These are phyloP conservation scores for Curvularia sp. DNA, from an alignment of 2,329 filamentous ascomycete genomes.

Conservation along the genomic window DNA sequence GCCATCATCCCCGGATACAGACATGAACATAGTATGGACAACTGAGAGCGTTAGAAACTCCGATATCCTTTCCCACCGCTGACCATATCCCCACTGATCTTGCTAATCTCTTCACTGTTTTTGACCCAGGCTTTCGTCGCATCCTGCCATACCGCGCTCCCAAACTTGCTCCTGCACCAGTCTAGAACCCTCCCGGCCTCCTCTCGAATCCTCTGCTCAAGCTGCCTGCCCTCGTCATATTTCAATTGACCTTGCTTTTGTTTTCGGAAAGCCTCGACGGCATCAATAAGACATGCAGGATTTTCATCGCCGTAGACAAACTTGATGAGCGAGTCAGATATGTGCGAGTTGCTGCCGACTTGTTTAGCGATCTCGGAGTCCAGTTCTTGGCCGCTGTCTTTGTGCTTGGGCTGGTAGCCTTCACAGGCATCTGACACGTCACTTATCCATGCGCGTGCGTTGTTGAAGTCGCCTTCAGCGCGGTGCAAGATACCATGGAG, in stretches of 20 bases:
- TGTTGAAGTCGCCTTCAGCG: conserved; percentile 60
- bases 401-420: conserved; percentile 36
- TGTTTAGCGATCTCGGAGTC: conserved; percentile 11
- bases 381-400: conserved; percentile 26
- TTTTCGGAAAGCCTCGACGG: conserved; percentile 51
- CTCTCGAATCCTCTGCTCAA: conserved; percentile 44
- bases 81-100: conserved; percentile 55
- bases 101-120: conserved; percentile 50
- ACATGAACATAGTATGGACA: not conserved
- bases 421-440: conserved; percentile 53
- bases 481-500: conserved; percentile 61
- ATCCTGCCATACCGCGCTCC: conserved; percentile 53
- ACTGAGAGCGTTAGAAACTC: conserved; percentile 47
- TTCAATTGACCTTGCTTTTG: conserved; percentile 21
- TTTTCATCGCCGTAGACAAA: conserved; percentile 34
- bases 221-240: conserved; percentile 28
- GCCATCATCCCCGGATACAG: too few species aligned
- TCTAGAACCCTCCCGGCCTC: conserved; percentile 55
- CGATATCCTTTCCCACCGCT: conserved; percentile 55
- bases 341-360: conserved; percentile 12
- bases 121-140: conserved; percentile 55
- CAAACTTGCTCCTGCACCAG: conserved; percentile 58
- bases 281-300: conserved; percentile 42
- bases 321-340: conserved; percentile 17
- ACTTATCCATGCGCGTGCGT: conserved; percentile 58